These are phyloP conservation scores for Protea cynaroides DNA, from an alignment of 164 flowering plant species.

Conservation along the genomic window DNA sequence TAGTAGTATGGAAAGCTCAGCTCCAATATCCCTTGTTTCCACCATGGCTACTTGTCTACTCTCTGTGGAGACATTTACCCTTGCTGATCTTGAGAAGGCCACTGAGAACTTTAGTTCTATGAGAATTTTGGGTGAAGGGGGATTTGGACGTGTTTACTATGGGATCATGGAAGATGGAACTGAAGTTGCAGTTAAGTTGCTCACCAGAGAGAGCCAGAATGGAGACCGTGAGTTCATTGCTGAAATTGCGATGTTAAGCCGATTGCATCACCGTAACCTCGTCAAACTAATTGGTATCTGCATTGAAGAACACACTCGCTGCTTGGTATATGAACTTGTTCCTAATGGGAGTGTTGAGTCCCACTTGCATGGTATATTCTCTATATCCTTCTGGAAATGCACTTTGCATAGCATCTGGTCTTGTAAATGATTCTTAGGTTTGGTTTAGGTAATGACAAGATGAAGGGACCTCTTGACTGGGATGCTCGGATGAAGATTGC, in stretches of 20 bases:
- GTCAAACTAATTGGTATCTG: conserved; percentile 64
- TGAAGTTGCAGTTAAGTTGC: conserved; percentile 67
- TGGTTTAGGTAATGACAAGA: conserved; percentile 45
- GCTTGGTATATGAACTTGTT: conserved; percentile 62
- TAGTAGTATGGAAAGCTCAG: conserved; percentile 17
- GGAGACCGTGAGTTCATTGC: conserved; percentile 62
- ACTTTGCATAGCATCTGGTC: not conserved
- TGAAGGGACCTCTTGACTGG: conserved; percentile 58
- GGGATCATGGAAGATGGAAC: conserved; percentile 53
- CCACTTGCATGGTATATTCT: conserved; percentile 54
- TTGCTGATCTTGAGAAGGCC: conserved; percentile 45
- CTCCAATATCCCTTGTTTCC: conserved; percentile 35
- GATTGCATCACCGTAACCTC: conserved; percentile 62
- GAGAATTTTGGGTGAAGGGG: conserved; percentile 65
- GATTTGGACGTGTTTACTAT: conserved; percentile 65
- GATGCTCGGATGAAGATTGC: conserved; percentile 34
- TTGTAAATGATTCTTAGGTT: not conserved
- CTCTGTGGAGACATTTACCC: conserved; percentile 38
- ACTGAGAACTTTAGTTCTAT: conserved; percentile 41
- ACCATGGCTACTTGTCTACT: conserved; percentile 33
- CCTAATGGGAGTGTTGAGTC: conserved; percentile 75
- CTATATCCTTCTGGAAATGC: not conserved
- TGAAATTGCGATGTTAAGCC: conserved; percentile 70
- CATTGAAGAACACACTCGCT: conserved; percentile 39
- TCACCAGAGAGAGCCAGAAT: conserved; percentile 43